Base-by-base conservation (phyloP, 257 asterid species). In the Salvia splendens region DNA sequence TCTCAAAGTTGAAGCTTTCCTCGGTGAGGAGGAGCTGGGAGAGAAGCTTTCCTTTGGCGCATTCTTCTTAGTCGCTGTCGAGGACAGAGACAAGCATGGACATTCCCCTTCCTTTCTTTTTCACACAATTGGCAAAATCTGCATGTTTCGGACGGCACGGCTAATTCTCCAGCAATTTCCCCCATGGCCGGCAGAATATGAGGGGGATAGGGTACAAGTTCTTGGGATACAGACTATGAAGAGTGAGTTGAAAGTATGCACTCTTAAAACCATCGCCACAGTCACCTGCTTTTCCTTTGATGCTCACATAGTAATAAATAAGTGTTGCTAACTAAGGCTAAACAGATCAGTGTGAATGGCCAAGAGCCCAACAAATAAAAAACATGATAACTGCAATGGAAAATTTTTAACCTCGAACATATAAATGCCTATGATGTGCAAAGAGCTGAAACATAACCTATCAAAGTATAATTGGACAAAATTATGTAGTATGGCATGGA, bases 201-300 rank as follows among this genome's bases (percentile, higher is more conserved):
- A 90, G 99, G 51, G 99, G 99, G 58, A 93, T 93, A 16, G 99
- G 99, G 47, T 93, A 93, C 99, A 97, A 93, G 79, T 93, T 93
- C 83, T 93, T 93, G 20, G 99, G 99, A 69, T 93, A 97, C 51
- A 93, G 88, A 78, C 99, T 93, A 28, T 97, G 97, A 53, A 93
- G 97, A 56, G 99, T 97, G 74, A 93, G 99, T 85, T 93, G 99
- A 79, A 93, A 93, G 82, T 93, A 93, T 35, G 99, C 99, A 80
- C 99, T 93, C 87, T 93, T 93, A 79, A 93, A 85, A 74, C 99
- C 99, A 68, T 93, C 99, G 30, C 99, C 99, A 97, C 99, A 90
- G 70, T 93, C 97, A 53, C 99, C 99, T 71, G 99, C 99, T 80
- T 93, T 93, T 41, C 99, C 99, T 82, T 88, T 93, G 79, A 93